Percentiles rank a stretch among this genome's conserved stretches.
phyloP scores from a whole-genome alignment of 169 alveolate species.

The Neospora caninum region DNA sequence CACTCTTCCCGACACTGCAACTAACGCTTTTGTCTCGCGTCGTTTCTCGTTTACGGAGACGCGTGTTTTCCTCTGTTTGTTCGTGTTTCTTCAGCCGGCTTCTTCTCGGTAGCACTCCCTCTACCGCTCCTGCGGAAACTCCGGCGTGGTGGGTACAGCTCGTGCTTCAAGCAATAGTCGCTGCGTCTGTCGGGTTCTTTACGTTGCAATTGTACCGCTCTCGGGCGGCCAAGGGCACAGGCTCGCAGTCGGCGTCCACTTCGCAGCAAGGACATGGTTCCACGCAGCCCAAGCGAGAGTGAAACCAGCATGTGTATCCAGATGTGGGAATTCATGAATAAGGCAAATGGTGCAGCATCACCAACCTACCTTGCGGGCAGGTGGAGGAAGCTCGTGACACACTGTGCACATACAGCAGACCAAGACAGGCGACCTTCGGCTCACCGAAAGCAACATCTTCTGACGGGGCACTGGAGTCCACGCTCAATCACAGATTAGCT shows the following conservation, averaged over 20 bases:
- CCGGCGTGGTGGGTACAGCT: slow-evolving; percentile 13
- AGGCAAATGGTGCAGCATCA: background rate
- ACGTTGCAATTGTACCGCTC: background rate
- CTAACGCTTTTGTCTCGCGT: too few relatives aligned
- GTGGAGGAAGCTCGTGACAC: background rate
- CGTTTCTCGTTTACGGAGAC: too few relatives aligned
- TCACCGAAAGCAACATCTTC: too few relatives aligned
- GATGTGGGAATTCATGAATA: too few relatives aligned
- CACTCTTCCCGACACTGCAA: too few relatives aligned
- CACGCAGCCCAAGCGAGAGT: background rate
- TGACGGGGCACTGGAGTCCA: too few relatives aligned
- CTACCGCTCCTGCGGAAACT: background rate
- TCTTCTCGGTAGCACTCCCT: background rate
- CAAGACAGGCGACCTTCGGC: too few relatives aligned
- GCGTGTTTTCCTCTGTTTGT: background rate
- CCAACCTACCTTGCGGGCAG: background rate
- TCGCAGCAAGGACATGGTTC: background rate
- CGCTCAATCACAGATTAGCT: too few relatives aligned
- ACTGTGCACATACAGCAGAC: too few relatives aligned
- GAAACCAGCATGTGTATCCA: background rate
- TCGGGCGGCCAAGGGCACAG: background rate
- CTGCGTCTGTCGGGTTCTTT: background rate
- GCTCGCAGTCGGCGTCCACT: background rate
- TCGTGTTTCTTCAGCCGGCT: background rate
- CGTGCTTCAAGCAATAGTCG: background rate